Conservation (phyloP, 1,284 basidiomycete genomes). For the Vanrija sp. region DNA sequence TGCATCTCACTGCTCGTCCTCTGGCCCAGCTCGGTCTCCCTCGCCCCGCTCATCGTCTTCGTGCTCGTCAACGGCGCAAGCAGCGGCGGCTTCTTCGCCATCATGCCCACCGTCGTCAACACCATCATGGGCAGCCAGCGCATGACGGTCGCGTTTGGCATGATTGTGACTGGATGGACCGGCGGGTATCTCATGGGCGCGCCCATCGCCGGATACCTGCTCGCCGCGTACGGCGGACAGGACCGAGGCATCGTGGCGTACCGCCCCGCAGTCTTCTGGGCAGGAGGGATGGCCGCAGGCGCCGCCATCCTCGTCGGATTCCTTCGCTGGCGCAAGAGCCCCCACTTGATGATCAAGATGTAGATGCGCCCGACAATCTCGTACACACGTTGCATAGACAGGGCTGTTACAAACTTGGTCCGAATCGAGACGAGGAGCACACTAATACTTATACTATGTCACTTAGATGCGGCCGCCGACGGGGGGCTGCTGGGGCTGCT, state of each 20-base stretch:
- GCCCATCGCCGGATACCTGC: conserved; percentile 28
- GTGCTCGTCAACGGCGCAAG: conserved; percentile 24
- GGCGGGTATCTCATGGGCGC: conserved; percentile 30
- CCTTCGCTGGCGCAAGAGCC: conserved; percentile 7
- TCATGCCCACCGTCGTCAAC: conserved; percentile 29
- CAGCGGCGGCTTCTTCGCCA: conserved; percentile 28
- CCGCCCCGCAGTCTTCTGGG: conserved; percentile 32
- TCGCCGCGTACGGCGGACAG: conserved; percentile 21
- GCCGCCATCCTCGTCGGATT: not conserved
- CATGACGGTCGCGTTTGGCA: conserved; percentile 24
- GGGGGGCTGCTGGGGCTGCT: too few relatives aligned
- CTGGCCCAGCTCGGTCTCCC: conserved; percentile 19
- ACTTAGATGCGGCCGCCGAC: too few relatives aligned
- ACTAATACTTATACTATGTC: too few relatives aligned
- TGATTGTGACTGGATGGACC: conserved; percentile 27
- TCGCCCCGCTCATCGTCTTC: conserved; percentile 27
- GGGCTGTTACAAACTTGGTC: too few relatives aligned
- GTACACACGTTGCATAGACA: too few relatives aligned
- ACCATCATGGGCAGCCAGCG: conserved; percentile 17
- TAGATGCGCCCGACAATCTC: not conserved
- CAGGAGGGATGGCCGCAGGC: conserved; percentile 19
- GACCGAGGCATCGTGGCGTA: conserved; percentile 20
- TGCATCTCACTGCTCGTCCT: conserved; percentile 23
- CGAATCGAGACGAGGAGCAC: too few relatives aligned
- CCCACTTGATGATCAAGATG: conserved; percentile 1